Evolutionary conservation across 768 basidiomycete genomes (phyloP).

Genomic region (Collybia sordida): DNA sequence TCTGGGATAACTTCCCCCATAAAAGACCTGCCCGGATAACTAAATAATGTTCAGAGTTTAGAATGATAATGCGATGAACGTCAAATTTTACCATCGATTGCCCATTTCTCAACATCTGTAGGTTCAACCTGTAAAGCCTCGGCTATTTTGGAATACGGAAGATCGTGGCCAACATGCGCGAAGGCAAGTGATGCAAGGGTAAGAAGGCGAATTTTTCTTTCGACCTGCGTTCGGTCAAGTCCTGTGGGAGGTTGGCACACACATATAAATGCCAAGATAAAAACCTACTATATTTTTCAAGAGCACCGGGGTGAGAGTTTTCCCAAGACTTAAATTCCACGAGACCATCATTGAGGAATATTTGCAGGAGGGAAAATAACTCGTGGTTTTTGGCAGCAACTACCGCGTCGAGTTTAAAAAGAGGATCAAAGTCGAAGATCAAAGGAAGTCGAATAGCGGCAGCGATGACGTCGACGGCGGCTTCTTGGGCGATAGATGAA

Average conservation of each 20-base stretch:
- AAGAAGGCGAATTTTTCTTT: constrained; percentile 78
- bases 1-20: constrained; percentile 83
- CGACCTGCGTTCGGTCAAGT: constrained; percentile 57
- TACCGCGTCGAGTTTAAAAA: constrained; percentile 76
- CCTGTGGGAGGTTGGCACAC: constrained; percentile 32
- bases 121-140: constrained; percentile 62
- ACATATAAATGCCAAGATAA: constrained; percentile 5
- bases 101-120: constrained; percentile 80
- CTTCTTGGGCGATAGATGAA: constrained; percentile 48
- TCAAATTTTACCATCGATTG: constrained; percentile 68
- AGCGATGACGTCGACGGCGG: constrained; percentile 61
- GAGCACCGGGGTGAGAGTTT: constrained; percentile 40
- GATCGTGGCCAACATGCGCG: constrained; percentile 69
- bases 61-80: background rate
- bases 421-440: constrained; percentile 78
- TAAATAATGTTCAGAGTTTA: constrained; percentile 24
- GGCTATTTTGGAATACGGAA: constrained; percentile 71
- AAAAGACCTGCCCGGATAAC: constrained; percentile 81
- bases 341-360: constrained; percentile 69
- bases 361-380: constrained; percentile 70
- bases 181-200: constrained; percentile 78
- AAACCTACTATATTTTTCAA: constrained; percentile 60
- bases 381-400: constrained; percentile 65
- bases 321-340: constrained; percentile 65
- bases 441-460: constrained; percentile 63